Conservation (phyloP, 179 eudicot genomes). For the Beta lomatogona region DNA sequence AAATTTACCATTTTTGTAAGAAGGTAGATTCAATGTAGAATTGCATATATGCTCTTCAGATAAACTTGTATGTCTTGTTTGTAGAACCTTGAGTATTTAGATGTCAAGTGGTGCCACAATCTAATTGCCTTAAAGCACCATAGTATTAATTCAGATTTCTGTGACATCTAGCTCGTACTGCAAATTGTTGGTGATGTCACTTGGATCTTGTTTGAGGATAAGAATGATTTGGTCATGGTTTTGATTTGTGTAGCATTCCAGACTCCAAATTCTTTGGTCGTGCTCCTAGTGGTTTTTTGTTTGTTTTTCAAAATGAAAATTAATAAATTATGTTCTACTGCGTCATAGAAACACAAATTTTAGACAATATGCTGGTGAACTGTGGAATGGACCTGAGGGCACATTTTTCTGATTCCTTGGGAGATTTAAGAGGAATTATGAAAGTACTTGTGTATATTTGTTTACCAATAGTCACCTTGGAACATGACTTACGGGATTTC, state of each 20-base stretch:
- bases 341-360: not conserved
- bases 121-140: not conserved
- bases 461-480: not conserved
- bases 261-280: not conserved
- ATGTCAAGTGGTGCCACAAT: conserved; percentile 1
- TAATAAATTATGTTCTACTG: not conserved
- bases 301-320: not conserved
- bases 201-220: too few relatives aligned
- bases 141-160: not conserved
- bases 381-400: not conserved
- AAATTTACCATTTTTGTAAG: not conserved
- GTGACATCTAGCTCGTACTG: not conserved
- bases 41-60: conserved; percentile 6
- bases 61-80: not conserved
- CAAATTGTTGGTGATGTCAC: not conserved
- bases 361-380: not conserved
- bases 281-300: too few relatives aligned
- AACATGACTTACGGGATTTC: not conserved
- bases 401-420: not conserved
- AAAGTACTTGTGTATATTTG: not conserved
- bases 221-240: not conserved
- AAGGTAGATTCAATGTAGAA: not conserved
- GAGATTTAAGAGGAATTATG: not conserved
- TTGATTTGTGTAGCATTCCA: not conserved
- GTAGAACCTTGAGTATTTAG: conserved; percentile 4